Percentiles rank a stretch among this genome's conserved stretches.
Conservation (phyloP, 805 yeast species). For the Lachancea waltii region DNA sequence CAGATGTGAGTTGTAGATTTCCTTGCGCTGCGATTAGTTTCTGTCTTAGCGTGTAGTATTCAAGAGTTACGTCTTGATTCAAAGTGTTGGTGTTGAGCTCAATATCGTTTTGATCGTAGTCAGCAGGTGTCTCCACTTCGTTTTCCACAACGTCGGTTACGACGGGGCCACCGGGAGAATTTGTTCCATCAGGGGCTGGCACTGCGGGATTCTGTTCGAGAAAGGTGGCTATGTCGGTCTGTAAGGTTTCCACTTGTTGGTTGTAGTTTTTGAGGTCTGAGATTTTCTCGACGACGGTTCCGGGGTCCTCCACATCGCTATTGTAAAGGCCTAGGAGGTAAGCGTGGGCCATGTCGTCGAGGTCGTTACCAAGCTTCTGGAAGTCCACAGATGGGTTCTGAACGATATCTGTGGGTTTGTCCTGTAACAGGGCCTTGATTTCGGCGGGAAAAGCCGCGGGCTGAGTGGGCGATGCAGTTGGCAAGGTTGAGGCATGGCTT, state of each 20-base stretch:
- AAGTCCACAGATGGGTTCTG: conserved; percentile 35
- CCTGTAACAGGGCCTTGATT: background rate
- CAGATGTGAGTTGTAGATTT: conserved; percentile 25
- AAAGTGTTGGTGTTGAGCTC: conserved; percentile 29
- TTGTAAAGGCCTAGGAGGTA: conserved; percentile 55
- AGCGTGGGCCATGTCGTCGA: conserved; percentile 55
- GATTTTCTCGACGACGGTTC: conserved; percentile 47
- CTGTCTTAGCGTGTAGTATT: conserved; percentile 52
- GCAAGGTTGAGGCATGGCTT: no score
- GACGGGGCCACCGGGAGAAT: conserved; percentile 15
- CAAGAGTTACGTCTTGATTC: conserved; percentile 43
- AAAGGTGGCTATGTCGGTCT: conserved; percentile 25
- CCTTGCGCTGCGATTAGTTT: conserved; percentile 42
- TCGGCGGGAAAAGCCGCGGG: conserved; percentile 5
- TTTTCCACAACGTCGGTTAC: conserved; percentile 29
- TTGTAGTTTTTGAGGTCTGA: conserved; percentile 51
- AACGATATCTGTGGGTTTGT: conserved; percentile 3
- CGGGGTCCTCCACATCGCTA: conserved; percentile 50
- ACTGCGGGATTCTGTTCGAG: conserved; percentile 14
- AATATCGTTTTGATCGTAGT: conserved; percentile 7
- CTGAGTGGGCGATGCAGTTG: no score
- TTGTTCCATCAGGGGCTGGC: conserved; percentile 2
- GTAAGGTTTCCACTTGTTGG: conserved; percentile 36
- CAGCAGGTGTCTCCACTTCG: conserved; percentile 14
- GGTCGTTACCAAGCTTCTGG: conserved; percentile 36